These are phyloP conservation scores for Beta vulgaris DNA, from an alignment of 148 eudicot genomes.

Conservation along the genomic window DNA sequence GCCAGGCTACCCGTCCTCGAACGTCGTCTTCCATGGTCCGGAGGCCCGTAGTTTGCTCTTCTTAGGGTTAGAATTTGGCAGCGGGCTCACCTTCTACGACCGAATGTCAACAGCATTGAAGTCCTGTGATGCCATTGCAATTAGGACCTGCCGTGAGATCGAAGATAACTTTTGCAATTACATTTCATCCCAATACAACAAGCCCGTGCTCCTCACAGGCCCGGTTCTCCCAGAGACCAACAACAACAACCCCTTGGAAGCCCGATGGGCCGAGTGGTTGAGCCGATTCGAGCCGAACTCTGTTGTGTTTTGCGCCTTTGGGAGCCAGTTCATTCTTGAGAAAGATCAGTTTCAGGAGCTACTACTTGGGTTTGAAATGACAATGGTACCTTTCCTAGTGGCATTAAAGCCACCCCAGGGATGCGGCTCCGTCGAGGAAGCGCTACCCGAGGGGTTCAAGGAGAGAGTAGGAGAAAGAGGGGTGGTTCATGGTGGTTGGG, in stretches of 20 bases:
- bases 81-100: constrained; percentile 34
- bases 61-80: constrained; percentile 26
- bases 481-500: constrained; percentile 52
- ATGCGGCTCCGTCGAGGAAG: constrained; percentile 44
- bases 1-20: constrained; percentile 49
- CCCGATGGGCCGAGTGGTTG: constrained; percentile 47
- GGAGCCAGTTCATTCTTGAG: constrained; percentile 48
- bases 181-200: constrained; percentile 30
- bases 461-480: constrained; percentile 41
- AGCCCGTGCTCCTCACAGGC: constrained; percentile 44
- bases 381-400: constrained; percentile 49
- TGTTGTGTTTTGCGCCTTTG: constrained; percentile 58
- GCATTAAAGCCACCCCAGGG: constrained; percentile 57
- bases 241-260: constrained; percentile 24
- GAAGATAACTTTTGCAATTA: constrained; percentile 49
- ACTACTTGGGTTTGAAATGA: constrained; percentile 50
- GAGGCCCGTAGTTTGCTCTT: constrained; percentile 32
- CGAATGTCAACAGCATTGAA: constrained; percentile 29
- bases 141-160: constrained; percentile 46
- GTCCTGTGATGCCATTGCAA: constrained; percentile 38
- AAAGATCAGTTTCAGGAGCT: constrained; percentile 56
- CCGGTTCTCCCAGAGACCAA: constrained; percentile 37
- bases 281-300: constrained; percentile 26
- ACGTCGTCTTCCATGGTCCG: constrained; percentile 29
- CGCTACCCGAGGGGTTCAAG: constrained; percentile 62